Base-by-base conservation (phyloP, 257 asterid species). In the Asclepias syriaca region DNA sequence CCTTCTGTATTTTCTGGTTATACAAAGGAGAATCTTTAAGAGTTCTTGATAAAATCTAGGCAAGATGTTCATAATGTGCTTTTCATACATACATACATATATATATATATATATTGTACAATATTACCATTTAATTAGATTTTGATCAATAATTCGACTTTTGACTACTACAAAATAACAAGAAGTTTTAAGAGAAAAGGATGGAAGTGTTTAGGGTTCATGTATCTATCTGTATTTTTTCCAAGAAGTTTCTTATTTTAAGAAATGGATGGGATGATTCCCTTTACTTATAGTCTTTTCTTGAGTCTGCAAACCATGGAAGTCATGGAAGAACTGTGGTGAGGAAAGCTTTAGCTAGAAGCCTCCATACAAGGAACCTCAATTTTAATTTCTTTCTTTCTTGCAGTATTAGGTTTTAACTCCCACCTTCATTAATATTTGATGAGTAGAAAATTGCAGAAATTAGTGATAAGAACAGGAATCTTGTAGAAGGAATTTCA, bases 1-100 rank as follows among this genome's bases (percentile, higher is more conserved):
- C 67, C 65, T 73, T 82, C 83, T 72, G 75, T 73, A 46, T 48
- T 48, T 8, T 49, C 77, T 29, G 19, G 4, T 37, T 45, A 16
- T 29, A 1, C 15, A 53, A 40, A 74, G 55, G 66, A 37, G 15
- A 24, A 34, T 24, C 50, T 48, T 24, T 71, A 74, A 70, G 51
- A 15, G 37, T 16, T 49, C 8, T 39, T 9, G 34, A 12, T 13
- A 8, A 15, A 8, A 15, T 43, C 58, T 54, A 6, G 66, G 58
- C 72, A 21, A 13, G 50, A 58, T n/a, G 13, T 22, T 68, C 1
- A 32, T 24, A 1, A 12, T 53, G 27, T 27, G 18, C 16, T 14
- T 49, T 49, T 8, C 9, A 6, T 39, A 39, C 4, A 40, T 6
- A 40, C 6, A 43, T 43, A 43, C 0, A 24, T 24, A 24, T 24